These are phyloP conservation scores for Lunularia cruciata DNA, from an alignment of 225 moss, liverwort and hornwort genomes.

Conservation along the genomic window DNA sequence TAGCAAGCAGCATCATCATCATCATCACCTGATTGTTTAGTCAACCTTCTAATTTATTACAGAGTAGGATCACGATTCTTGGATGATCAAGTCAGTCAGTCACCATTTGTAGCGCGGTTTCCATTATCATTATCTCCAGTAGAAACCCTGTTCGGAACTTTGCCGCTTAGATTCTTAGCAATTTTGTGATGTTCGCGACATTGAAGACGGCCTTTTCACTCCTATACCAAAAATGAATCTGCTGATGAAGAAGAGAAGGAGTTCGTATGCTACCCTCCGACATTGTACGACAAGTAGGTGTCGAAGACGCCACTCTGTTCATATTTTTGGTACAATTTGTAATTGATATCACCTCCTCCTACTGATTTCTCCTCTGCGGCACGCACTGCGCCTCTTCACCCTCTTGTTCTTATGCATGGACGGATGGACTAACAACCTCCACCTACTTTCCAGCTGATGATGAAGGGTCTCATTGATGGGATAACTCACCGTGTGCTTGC, in stretches of 20 bases:
- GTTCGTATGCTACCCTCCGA: background rate
- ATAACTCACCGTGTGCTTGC: background rate
- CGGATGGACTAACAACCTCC: background rate
- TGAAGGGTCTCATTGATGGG: background rate
- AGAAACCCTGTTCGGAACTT: too few relatives aligned
- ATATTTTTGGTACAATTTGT: background rate
- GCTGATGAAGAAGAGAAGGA: background rate
- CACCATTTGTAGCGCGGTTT: slow-evolving; percentile 11
- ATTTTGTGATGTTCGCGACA: background rate
- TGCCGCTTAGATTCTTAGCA: background rate
- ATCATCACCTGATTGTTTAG: slow-evolving; percentile 35
- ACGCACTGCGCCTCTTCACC: background rate
- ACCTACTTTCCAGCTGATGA: background rate
- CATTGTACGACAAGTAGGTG: background rate
- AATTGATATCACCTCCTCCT: background rate
- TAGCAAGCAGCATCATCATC: slow-evolving; percentile 20
- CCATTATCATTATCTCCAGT: too few relatives aligned
- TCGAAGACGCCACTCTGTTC: background rate
- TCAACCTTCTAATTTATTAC: slow-evolving; percentile 28
- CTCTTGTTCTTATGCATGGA: background rate
- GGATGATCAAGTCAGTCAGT: slow-evolving; percentile 17
- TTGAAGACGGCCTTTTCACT: background rate
- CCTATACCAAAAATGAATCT: too few relatives aligned
- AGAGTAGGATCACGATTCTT: slow-evolving; percentile 38
- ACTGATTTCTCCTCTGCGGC: background rate